Base-by-base conservation (phyloP, 495 filamentous ascomycete genomes). In the Parathielavia appendiculata region DNA sequence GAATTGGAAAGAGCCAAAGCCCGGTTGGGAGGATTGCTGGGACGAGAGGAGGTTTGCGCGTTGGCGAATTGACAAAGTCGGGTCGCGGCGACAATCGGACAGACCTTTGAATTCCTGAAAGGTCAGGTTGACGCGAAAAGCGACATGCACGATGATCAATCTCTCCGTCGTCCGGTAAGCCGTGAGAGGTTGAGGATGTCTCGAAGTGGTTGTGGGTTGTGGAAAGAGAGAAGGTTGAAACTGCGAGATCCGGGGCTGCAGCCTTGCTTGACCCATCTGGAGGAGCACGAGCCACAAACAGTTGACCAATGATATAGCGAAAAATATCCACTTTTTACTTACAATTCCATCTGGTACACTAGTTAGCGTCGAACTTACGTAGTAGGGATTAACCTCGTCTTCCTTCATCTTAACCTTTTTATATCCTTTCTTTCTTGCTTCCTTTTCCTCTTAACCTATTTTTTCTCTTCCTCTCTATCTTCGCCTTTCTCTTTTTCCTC, bases 181-280 rank as follows among this genome's bases (percentile, higher is more conserved):
- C 30, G 50, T 34, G 14, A 43, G 44, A 59, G 23, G 30, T 49
- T 52, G 55, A 40, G 23, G 61, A 47, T 60, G 66, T 68, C 65
- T 71, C 63, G 67, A 59, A 61, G 59, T 60, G 47, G 66, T 66
- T 69, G 64, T 57, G 58, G 55, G 34, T 51, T 54, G 41, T 60
- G 66, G 63, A 63, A 52, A 58, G 50, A 63, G 56, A 59, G 34
- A 63, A 56, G 53, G 68, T 61, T 69, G 67, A 70, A 72, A 72
- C 69, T 49, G 52, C 39, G 51, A 53, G 60, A 58, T 7, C 14
- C 22, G 23, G 45, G 56, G 38, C 59, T 62, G 63, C 50, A 67
- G 66, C 65, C 65, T 68, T 59, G 63, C 7, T 53, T 22, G 20
- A 39, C 22, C n/a, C 35, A 26, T 32, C n/a, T 10, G 23, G 5